phyloP scores from a whole-genome alignment of 192 early-diverging fungal species.

The Haplosporangium gracile region DNA sequence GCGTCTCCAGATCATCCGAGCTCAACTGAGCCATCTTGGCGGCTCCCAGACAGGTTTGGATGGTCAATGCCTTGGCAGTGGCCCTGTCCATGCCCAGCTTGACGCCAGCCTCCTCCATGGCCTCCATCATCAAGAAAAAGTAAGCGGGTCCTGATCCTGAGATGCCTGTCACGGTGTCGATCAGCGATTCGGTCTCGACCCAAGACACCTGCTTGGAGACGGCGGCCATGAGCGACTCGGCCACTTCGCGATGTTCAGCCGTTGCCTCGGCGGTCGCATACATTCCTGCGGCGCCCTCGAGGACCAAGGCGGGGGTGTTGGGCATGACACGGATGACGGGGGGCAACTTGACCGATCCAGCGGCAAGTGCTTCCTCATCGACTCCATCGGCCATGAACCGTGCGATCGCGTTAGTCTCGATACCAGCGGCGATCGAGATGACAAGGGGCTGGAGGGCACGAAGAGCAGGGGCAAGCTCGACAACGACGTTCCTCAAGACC shows the following conservation, averaged over 20 bases:
- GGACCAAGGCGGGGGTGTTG: slow-evolving; percentile 92
- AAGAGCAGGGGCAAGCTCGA: slow-evolving; percentile 67
- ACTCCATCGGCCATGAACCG: slow-evolving; percentile 73
- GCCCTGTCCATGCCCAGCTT: slow-evolving; percentile 81
- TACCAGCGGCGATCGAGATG: slow-evolving; percentile 94
- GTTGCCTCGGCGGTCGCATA: slow-evolving; percentile 77
- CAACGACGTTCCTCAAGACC: slow-evolving; percentile 81
- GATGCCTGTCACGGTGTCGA: slow-evolving; percentile 91
- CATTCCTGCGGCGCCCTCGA: slow-evolving; percentile 90
- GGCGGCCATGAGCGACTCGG: slow-evolving; percentile 78
- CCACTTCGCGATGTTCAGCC: slow-evolving; percentile 71
- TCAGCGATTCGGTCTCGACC: slow-evolving; percentile 82
- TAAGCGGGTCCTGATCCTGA: slow-evolving; percentile 95
- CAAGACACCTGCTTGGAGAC: slow-evolving; percentile 89
- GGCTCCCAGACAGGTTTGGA: slow-evolving; percentile 95
- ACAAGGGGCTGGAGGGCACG: slow-evolving; percentile 73
- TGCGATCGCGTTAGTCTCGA: slow-evolving; percentile 78
- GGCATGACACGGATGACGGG: slow-evolving; percentile 94
- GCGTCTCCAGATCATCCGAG: slow-evolving; percentile 77
- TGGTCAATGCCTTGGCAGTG: slow-evolving; percentile 83
- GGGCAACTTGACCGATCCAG: slow-evolving; percentile 13
- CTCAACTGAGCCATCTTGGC: slow-evolving; percentile 85
- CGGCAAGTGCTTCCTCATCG: background rate
- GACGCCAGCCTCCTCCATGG: slow-evolving; percentile 86
- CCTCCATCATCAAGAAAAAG: slow-evolving; percentile 94